A percentile compares a stretch with the other conserved stretches of the same genome.
Conservation (phyloP, 2,329 filamentous ascomycete genomes). For the Fusarium subglutinans region DNA sequence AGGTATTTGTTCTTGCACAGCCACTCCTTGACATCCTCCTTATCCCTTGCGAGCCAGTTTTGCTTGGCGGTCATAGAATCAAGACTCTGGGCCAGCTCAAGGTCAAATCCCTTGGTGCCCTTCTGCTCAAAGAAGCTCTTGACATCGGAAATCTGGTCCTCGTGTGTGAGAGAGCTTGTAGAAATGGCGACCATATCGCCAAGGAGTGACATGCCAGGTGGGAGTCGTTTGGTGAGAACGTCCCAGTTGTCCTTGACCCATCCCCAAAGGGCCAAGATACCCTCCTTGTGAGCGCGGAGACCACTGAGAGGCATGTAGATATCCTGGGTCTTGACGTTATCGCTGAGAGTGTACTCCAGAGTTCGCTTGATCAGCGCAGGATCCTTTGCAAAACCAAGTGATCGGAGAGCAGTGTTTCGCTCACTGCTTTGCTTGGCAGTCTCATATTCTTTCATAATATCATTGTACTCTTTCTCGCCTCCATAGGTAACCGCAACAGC, state of each 20-base stretch:
- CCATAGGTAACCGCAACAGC: constrained; percentile 85
- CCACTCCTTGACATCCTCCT: constrained; percentile 75
- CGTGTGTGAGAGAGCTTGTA: constrained; percentile 80
- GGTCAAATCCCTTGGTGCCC: constrained; percentile 86
- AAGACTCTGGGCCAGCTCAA: constrained; percentile 87
- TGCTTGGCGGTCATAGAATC: constrained; percentile 85
- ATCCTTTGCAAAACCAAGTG: constrained; percentile 80
- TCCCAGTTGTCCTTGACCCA: constrained; percentile 94
- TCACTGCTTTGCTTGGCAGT: constrained; percentile 77
- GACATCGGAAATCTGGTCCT: constrained; percentile 78
- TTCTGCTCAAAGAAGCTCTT: constrained; percentile 83
- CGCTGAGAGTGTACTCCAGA: constrained; percentile 76
- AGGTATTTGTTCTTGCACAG: constrained; percentile 43
- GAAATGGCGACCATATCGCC: constrained; percentile 84
- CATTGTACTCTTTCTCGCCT: constrained; percentile 64
- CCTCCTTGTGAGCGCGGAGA: constrained; percentile 78
- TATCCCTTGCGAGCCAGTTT: constrained; percentile 66
- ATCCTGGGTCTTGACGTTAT: constrained; percentile 92
- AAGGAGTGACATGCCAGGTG: constrained; percentile 87
- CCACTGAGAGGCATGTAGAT: constrained; percentile 88
- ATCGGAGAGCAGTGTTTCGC: constrained; percentile 89
- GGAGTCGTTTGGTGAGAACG: constrained; percentile 80
- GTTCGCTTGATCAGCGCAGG: constrained; percentile 85
- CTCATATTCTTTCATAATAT: constrained; percentile 42
- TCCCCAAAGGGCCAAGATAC: constrained; percentile 80